Base-by-base conservation (phyloP, 176 grass and related monocot species). In the Cocos nucifera region DNA sequence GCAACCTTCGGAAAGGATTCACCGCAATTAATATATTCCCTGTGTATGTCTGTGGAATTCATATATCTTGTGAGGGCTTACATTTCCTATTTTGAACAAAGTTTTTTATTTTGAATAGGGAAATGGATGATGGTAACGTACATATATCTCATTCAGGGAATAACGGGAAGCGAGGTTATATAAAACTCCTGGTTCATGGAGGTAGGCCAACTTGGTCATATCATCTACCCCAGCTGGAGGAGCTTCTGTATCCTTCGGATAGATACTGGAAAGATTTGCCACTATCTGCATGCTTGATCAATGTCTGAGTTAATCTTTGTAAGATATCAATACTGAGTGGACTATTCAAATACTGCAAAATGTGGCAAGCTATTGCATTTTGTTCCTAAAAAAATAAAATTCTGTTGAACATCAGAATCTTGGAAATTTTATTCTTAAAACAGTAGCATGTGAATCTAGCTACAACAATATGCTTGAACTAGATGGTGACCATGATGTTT, bases 21-120 rank as follows among this genome's bases (percentile, higher is more conserved):
- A 96, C 91, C 0, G 91, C 91, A 51, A 96, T 96, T 83, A 96
- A 77, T 63, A 96, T 96, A 66, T 96, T 96, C 12, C 91, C 91
- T 18, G 91, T 96, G 57, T 96, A 96, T 6, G 91, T 96, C 91
- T 96, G 65, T 51, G 2, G 58, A 50, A 70, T 50, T 32, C 17
- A 48, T 61, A 22, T 19, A 53, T 19, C 60, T 51, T 27, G 26
- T 77, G 60, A 66, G 65, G 54, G 19, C 53, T 53, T 50, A 54
- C 17, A 30, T 59, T 44, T 62, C 52, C 15, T 18, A 1, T 60
- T n/a, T 48, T n/a, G 12, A 64, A 53, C 4, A 17, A 20, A 3
- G 51, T 2, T 32, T 60, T 12, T 23, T 3, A 20, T 30, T 51
- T 29, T 15, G 17, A 54, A 44, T 54, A 26, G 6, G 53, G 61